Conservation (phyloP, 2,329 filamentous ascomycete genomes). For the Sclerotinia spermophila region DNA sequence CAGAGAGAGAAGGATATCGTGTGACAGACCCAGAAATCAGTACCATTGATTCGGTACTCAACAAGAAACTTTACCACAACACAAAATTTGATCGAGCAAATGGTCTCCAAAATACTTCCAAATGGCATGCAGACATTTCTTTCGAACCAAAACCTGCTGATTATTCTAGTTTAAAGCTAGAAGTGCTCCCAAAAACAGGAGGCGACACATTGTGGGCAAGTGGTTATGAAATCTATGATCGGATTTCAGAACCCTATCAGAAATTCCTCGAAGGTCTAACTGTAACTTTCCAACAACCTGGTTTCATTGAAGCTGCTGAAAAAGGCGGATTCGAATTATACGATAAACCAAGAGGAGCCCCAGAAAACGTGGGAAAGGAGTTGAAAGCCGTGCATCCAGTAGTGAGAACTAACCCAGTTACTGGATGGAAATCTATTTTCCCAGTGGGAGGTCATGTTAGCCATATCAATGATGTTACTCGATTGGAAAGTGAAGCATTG, state of each 20-base stretch:
- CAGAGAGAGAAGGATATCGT: conserved; percentile 45
- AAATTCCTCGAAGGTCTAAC: conserved; percentile 57
- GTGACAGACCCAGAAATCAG: conserved; percentile 57
- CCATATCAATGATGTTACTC: conserved; percentile 49
- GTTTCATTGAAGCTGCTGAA: conserved; percentile 48
- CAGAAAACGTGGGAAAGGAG: conserved; percentile 47
- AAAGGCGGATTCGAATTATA: conserved; percentile 46
- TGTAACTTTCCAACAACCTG: conserved; percentile 49
- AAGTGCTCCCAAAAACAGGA: conserved; percentile 52
- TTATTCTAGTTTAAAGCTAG: conserved; percentile 57
- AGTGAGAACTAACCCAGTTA: conserved; percentile 55
- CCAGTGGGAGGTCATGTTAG: conserved; percentile 49
- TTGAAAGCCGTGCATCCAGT: conserved; percentile 52
- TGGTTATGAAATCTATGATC: conserved; percentile 64
- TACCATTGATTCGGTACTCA: conserved; percentile 56
- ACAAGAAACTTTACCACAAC: conserved; percentile 47
- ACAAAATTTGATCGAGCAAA: conserved; percentile 9
- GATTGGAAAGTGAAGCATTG: conserved; percentile 47
- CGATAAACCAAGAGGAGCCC: conserved; percentile 44
- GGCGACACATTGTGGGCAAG: conserved; percentile 63
- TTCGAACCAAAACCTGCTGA: conserved; percentile 62
- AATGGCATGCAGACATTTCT: conserved; percentile 61
- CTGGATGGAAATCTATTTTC: conserved; percentile 55
- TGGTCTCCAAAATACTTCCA: conserved; percentile 44
- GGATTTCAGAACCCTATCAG: conserved; percentile 53